Evolutionary conservation across 441 rosid species (phyloP).

Genomic region (Syzygium malaccense): DNA sequence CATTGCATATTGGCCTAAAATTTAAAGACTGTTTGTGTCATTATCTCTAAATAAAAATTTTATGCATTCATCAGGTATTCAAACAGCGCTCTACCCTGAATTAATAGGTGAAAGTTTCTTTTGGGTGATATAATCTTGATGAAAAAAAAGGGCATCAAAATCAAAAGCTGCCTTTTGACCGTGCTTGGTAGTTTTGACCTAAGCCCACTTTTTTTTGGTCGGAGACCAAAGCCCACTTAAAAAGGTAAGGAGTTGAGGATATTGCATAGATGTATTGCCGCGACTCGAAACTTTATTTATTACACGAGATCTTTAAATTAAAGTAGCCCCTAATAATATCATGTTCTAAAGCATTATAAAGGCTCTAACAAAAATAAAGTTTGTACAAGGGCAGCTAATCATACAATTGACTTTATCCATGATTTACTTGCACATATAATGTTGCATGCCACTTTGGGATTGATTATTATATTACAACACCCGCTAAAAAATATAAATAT

Average conservation of each 20-base stretch:
- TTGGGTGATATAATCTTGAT: neutral
- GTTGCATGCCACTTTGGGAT: neutral
- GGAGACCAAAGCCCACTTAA: neutral
- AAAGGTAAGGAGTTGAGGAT: neutral
- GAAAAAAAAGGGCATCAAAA: neutral
- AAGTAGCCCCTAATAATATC: neutral
- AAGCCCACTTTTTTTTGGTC: neutral
- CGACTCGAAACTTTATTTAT: neutral
- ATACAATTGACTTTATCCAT: neutral
- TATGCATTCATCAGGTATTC: neutral
- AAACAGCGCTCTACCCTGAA: neutral
- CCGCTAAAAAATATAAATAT: neutral
- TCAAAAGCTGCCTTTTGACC: neutral
- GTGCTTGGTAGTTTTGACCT: neutral
- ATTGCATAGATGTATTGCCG: neutral
- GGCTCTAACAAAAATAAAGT: neutral
- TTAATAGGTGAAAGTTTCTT: neutral
- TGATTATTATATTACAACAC: neutral
- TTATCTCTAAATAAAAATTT: neutral
- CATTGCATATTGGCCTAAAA: too few relatives aligned
- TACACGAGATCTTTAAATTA: neutral
- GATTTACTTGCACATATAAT: neutral
- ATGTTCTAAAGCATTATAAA: neutral
- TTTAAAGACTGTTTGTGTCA: too few relatives aligned
- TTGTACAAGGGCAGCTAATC: neutral